Conservation (phyloP, 2,329 filamentous ascomycete genomes). For the Cercospora berteroae region DNA sequence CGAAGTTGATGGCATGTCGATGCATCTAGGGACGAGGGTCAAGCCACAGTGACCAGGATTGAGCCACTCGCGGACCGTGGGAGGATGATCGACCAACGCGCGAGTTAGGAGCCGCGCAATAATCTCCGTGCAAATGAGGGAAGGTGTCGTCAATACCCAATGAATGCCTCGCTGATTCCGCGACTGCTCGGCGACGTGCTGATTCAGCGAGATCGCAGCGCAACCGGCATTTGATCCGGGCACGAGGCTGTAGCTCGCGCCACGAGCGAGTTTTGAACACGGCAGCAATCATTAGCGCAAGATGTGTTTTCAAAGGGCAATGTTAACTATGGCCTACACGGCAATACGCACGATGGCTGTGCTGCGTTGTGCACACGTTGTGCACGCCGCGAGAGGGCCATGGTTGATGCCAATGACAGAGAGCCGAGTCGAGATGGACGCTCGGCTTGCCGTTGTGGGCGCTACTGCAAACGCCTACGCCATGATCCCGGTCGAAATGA, state of each 20-base stretch:
- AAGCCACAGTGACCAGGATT: constrained; percentile 1
- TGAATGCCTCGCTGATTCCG: background rate
- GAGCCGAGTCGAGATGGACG: background rate
- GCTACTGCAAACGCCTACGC: constrained; percentile 6
- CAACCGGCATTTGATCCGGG: background rate
- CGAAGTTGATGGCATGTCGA: background rate
- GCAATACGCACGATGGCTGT: background rate
- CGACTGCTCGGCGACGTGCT: background rate
- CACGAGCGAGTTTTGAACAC: background rate
- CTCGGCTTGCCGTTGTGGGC: background rate
- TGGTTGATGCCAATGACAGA: background rate
- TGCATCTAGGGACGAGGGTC: background rate
- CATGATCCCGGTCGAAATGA: background rate
- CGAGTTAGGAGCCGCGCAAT: constrained; percentile 1
- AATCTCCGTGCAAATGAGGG: constrained; percentile 14
- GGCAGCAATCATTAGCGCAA: background rate
- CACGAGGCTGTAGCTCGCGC: background rate
- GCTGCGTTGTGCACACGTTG: background rate
- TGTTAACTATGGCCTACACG: background rate
- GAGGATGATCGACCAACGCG: background rate
- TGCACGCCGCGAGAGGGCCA: background rate
- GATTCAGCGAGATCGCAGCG: background rate
- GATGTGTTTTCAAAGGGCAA: background rate
- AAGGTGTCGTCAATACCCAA: constrained; percentile 16
- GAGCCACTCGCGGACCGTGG: background rate